Base-by-base conservation (phyloP, 2,329 filamentous ascomycete genomes). In the Davidsoniella virescens region DNA sequence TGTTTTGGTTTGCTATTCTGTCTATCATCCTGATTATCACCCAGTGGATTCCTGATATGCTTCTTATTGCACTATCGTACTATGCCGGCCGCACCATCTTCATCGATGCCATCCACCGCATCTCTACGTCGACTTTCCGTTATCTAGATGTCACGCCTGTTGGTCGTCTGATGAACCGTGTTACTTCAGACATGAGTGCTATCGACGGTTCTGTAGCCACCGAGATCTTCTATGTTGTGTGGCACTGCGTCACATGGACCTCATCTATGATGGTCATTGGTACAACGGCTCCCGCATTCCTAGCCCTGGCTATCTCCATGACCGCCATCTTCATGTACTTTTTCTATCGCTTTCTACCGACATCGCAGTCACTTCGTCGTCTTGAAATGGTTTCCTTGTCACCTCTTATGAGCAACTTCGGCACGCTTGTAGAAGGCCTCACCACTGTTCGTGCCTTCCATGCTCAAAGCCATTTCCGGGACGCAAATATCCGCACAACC, bases 101-200 rank as follows among this genome's bases (percentile, higher is more conserved):
- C 64, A 70, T 69, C 54, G 71, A 77, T 38, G 84, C 86, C 17
- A 77, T 94, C 65, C 67, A 73, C 1, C 76, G 75, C 47, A 84
- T 94, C 46, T 82, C 82, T 60, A 76, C 79, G 57, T 84, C 87
- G 0, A 88, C 82, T 0, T 94, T 95, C 65, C 78, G 87, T 1
- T 95, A 88, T 63, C 92, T 94, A 65, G 88, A 95, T 60, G 78
- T 86, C 3, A 94, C 88, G 0, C 88, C 88, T 0, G 80, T 93
- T 0, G 88, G 88, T 0, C 78, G 88, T 44, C 68, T 95, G 54
- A 94, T 94, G 84, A 95, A 95, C 62, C 77, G 88, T 6, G 71
- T 95, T 54, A 94, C 87, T 0, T 86, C 85, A 1, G 87, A 95
- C 59, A 92, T 94, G 65, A 84, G 84, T 25, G 88, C 86, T 46